phyloP scores from a whole-genome alignment of 148 eudicot species.

The Rhododendron ovatum region DNA sequence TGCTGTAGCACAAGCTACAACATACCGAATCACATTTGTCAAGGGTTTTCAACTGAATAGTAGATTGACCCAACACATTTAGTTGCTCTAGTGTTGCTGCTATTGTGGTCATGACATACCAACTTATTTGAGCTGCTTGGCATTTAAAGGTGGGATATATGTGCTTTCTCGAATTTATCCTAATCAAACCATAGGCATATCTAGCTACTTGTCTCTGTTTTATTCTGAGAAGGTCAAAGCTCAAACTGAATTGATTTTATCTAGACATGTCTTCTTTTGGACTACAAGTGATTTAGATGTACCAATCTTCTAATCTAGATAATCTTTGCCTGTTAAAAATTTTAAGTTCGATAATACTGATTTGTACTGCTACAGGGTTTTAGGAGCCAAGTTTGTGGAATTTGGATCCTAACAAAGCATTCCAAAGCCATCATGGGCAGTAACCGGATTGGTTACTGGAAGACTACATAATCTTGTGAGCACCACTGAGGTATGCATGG shows the following conservation, averaged over 20 bases:
- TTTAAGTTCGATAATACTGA: background rate
- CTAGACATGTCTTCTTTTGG: background rate
- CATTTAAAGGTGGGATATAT: background rate
- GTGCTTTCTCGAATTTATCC: background rate
- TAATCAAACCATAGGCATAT: background rate
- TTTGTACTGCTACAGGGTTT: background rate
- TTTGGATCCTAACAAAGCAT: background rate
- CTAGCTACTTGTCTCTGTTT: background rate
- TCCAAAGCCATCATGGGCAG: background rate
- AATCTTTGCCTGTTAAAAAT: background rate
- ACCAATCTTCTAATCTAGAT: background rate
- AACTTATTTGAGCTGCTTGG: constrained; percentile 2
- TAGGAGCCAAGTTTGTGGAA: background rate
- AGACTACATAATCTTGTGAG: background rate
- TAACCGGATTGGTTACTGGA: background rate
- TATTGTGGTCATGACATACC: background rate
- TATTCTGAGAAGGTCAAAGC: background rate
- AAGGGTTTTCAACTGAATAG: background rate
- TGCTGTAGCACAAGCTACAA: background rate
- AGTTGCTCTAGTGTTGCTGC: background rate
- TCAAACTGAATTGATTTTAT: background rate
- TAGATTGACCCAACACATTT: background rate
- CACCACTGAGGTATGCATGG: constrained; percentile 2
- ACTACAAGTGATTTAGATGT: background rate
- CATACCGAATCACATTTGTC: background rate